A percentile compares a stretch with the other conserved stretches of the same genome.
Conservation (phyloP, 225 moss, liverwort and hornwort genomes). For the Physcomitrellopsis africana region DNA sequence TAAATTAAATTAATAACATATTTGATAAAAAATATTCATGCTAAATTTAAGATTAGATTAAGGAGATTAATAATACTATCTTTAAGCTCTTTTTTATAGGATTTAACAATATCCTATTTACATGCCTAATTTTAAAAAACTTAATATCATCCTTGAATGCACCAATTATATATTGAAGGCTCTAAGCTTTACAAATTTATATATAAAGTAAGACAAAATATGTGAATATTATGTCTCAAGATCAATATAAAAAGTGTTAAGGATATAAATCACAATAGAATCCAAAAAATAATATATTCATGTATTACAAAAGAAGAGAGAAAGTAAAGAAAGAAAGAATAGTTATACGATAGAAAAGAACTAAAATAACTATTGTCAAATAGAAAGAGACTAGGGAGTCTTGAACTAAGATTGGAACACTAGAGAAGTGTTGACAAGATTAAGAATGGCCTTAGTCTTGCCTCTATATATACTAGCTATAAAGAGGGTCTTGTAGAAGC, state of each 20-base stretch:
- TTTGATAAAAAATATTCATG: constrained; percentile 10
- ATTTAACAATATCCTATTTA: constrained; percentile 59
- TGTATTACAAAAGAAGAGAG: no score
- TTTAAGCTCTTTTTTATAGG: constrained; percentile 85
- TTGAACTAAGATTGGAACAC: no score
- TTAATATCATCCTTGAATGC: constrained; percentile 84
- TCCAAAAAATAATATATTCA: no score
- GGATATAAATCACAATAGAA: constrained; percentile 40
- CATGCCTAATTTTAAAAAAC: constrained; percentile 73
- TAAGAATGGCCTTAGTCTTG: no score
- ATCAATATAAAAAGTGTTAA: constrained; percentile 88
- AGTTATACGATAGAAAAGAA: no score
- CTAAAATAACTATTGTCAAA: no score
- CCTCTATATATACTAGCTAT: no score
- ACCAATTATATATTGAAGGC: constrained; percentile 80
- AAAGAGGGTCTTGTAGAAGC: no score
- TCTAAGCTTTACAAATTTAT: constrained; percentile 76
- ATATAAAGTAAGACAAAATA: constrained; percentile 80
- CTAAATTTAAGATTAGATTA: constrained; percentile 19
- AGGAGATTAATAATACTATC: constrained; percentile 74
- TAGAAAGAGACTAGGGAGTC: no score
- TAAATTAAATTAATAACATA: not conserved
- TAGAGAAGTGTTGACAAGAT: no score
- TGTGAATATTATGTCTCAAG: constrained; percentile 88
- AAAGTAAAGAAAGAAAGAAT: no score